These are phyloP conservation scores for Allantophomopsis lycopodina DNA, from an alignment of 2,329 filamentous ascomycete genomes.

Conservation along the genomic window DNA sequence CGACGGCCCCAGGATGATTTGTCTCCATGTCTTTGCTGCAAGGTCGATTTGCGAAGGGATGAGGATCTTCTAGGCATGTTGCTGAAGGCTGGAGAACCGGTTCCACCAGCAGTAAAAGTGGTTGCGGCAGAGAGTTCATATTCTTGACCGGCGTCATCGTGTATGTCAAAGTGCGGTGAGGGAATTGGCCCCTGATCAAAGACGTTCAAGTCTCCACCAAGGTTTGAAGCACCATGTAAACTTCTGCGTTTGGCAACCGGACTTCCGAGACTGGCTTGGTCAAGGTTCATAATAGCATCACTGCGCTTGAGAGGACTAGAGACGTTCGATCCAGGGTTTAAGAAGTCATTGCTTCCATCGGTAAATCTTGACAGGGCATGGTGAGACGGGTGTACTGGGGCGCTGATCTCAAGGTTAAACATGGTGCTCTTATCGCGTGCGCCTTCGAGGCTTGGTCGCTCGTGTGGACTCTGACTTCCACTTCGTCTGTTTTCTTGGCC, in stretches of 20 bases:
- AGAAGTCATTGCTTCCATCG: slow-evolving; percentile 25
- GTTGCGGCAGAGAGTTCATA: slow-evolving; percentile 34
- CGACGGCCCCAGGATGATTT: slow-evolving; percentile 49
- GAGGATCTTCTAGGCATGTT: slow-evolving; percentile 56
- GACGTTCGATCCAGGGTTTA: slow-evolving; percentile 36
- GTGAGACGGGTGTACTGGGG: slow-evolving; percentile 26
- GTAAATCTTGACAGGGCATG: slow-evolving; percentile 34
- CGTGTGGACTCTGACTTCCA: slow-evolving; percentile 23
- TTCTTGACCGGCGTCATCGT: slow-evolving; percentile 34
- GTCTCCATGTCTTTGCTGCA: slow-evolving; percentile 70
- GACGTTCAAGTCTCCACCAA: slow-evolving; percentile 52
- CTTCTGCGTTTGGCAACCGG: slow-evolving; percentile 87
- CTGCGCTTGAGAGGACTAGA: slow-evolving; percentile 85
- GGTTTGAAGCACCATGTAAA: slow-evolving; percentile 58
- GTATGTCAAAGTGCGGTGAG: slow-evolving; percentile 32
- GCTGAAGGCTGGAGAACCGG: slow-evolving; percentile 25
- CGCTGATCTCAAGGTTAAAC: slow-evolving; percentile 36
- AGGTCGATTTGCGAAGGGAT: slow-evolving; percentile 72
- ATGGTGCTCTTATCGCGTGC: slow-evolving; percentile 31
- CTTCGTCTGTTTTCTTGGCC: slow-evolving; percentile 25
- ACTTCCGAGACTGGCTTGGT: slow-evolving; percentile 64
- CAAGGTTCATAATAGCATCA: slow-evolving; percentile 79
- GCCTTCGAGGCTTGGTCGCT: slow-evolving; percentile 30
- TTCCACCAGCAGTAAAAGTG: slow-evolving; percentile 10
- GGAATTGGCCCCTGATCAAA: slow-evolving; percentile 49